These are phyloP conservation scores for Chalciporus pseudorubinellus DNA, from an alignment of 768 basidiomycete genomes.

Conservation along the genomic window DNA sequence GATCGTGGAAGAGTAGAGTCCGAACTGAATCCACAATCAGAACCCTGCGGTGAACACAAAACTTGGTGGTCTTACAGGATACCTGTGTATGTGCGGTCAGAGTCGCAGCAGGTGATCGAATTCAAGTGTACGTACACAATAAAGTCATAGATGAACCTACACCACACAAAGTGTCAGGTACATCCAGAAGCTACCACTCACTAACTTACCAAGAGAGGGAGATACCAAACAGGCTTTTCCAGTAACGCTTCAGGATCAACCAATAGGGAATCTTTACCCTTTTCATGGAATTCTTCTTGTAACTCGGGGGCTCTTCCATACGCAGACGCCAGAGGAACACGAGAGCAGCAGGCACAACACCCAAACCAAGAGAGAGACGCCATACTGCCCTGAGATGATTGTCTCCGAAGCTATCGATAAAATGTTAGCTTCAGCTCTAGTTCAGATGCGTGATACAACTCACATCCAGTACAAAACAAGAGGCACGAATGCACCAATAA, in stretches of 20 bases:
- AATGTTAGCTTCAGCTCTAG: background rate
- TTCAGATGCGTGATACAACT: slow-evolving; percentile 22
- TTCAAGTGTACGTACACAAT: slow-evolving; percentile 53
- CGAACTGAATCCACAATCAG: slow-evolving; percentile 49
- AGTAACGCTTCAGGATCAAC: slow-evolving; percentile 79
- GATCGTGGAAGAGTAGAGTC: slow-evolving; percentile 77
- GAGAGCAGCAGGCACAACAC: slow-evolving; percentile 72
- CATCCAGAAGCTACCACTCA: background rate
- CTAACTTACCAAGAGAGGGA: slow-evolving; percentile 64
- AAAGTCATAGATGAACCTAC: slow-evolving; percentile 76
- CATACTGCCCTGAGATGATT: slow-evolving; percentile 84
- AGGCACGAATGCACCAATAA: slow-evolving; percentile 76
- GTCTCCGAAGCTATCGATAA: slow-evolving; percentile 56
- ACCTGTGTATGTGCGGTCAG: slow-evolving; percentile 35
- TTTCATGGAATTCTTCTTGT: slow-evolving; percentile 78
- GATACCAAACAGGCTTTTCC: slow-evolving; percentile 69
- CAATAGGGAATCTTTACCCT: slow-evolving; percentile 68
- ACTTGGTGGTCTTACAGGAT: slow-evolving; percentile 51
- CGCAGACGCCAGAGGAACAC: slow-evolving; percentile 86
- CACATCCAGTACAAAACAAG: slow-evolving; percentile 89
- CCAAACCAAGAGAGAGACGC: slow-evolving; percentile 84
- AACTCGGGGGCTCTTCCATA: slow-evolving; percentile 78
- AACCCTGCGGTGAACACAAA: background rate
- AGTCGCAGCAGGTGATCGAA: background rate
- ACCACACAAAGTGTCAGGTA: slow-evolving; percentile 1